Base-by-base conservation (phyloP, 2,329 filamentous ascomycete genomes). In the Sclerotiophoma versabilis region DNA sequence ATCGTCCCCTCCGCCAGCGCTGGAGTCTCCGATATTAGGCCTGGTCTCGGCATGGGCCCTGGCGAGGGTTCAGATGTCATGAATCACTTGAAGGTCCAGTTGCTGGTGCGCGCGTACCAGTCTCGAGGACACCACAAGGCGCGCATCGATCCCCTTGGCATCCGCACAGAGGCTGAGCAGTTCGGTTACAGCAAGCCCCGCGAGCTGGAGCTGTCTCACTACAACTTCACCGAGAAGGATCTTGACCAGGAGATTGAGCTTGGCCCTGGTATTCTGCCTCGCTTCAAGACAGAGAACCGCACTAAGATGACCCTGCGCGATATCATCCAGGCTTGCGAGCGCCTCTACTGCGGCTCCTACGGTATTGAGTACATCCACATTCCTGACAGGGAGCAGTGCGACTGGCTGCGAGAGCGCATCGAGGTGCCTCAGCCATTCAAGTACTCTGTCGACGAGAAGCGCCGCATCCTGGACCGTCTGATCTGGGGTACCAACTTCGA, bases 401-500 rank as follows among this genome's bases (percentile, higher is more conserved):
- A 99, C 80, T 99, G 95, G 95, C 87, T 99, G 59, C 88, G 95
- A 70, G 91, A 96, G 79, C 91, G 95, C 60, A 84, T 98, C 68
- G 95, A 99, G 81, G 89, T 98, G 45, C 93, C 93, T 38, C 86
- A 89, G 68, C 92, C 95, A 11, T 99, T 96, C 85, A 96, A 96
- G 78, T 98, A 97, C 82, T 96, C 92, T 0, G 89, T 96, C 56
- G 95, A 98, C 71, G 95, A 99, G 84, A 99, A 99, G 86, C 91
- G 95, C 73, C 88, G 95, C 65, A 96, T 99, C 66, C 85, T 99
- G 64, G 95, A 99, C 80, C 91, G 95, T 73, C 83, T 99, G 63
- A 99, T 99, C 77, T 99, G 95, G 95, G 93, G 91, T 75, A 96
- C 93, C 62, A 97, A 92, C 79, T 99, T 99, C 76, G 95, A 99